Evolutionary conservation across 495 filamentous ascomycete species (phyloP), one percentile per base, ranked within the genome.

Genomic region (Monascus purpureus): DNA sequence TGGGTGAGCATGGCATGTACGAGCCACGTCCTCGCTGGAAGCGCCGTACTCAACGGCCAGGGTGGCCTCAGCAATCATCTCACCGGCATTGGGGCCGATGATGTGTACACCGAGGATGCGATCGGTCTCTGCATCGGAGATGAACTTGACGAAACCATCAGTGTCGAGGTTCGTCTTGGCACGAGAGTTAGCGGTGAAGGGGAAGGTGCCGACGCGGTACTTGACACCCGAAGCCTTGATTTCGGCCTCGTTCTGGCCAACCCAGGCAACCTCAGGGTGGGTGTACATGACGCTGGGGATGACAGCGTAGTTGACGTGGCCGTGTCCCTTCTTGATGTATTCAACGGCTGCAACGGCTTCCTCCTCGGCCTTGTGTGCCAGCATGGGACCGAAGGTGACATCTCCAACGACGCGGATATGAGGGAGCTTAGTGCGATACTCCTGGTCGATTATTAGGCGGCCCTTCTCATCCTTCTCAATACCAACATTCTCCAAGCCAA

Each of bases 221-320:
- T 83, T 80, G 58, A 93, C 69, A 39, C 80, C 83, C 29, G 80
- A 68, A 39, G 75, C 75, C 74, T 96, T 94, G 35, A 96, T 65
- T 41, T 96, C 92, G 42, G 87, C 82, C 71, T 97, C 92, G 55
- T 80, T 94, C 70, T 93, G 85, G 31, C 90, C 90, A 23, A 97
- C 90, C 90, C 90, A 97, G 22, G 90, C 88, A 39, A 95, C 90
- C 57, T 97, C 90, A 32, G 90, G 90, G 66, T 93, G 79, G 12
- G 90, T 96, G 72, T 97, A 97, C 90, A 97, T 97, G 61, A 97
- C 90, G 28, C 80, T 83, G 40, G 90, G 90, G 55, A 97, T 97
- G 61, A 79, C 83, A 52, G 75, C 82, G 69, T 97, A 97, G 77
- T 97, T 97, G 55, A 97, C 90, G 60, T 97, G 90, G 22, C 90